Conservation (phyloP, 116 monocot genomes). For the Dioscorea cayenensis region DNA sequence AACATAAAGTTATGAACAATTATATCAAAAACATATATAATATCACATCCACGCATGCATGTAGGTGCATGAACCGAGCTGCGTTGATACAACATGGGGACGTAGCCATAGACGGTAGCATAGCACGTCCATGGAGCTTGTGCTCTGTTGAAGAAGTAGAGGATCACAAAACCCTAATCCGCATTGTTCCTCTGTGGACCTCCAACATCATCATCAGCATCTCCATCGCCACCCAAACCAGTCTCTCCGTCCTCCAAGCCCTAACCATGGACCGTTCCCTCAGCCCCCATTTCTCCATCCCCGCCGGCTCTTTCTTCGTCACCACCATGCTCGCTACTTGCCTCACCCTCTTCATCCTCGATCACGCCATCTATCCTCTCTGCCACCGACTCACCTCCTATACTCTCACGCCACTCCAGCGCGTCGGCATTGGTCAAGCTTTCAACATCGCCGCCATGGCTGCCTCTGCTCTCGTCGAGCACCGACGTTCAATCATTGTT, state of each 20-base stretch:
- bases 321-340: conserved; percentile 5
- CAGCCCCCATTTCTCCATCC: conserved; percentile 34
- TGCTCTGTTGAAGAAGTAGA: conserved; percentile 30
- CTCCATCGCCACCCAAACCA: conserved; percentile 24
- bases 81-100: conserved; percentile 12
- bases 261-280: conserved; percentile 43
- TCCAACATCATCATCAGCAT: conserved; percentile 26
- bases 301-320: conserved; percentile 35
- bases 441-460: conserved; percentile 17
- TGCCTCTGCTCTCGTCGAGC: conserved; percentile 20
- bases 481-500: conserved; percentile 1
- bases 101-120: neutral
- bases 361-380: conserved; percentile 23
- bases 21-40: no score
- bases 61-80: conserved; percentile 16
- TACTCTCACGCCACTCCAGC: conserved; percentile 17
- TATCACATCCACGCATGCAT: neutral
- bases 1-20: no score
- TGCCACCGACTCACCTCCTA: neutral
- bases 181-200: conserved; percentile 32
- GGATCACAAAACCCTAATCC: conserved; percentile 32
- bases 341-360: conserved; percentile 18
- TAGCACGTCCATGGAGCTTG: conserved; percentile 19
- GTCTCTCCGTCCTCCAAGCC: conserved; percentile 38
- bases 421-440: conserved; percentile 27